Base-by-base conservation (phyloP, 2,329 filamentous ascomycete genomes). In the Whalleya microplaca region DNA sequence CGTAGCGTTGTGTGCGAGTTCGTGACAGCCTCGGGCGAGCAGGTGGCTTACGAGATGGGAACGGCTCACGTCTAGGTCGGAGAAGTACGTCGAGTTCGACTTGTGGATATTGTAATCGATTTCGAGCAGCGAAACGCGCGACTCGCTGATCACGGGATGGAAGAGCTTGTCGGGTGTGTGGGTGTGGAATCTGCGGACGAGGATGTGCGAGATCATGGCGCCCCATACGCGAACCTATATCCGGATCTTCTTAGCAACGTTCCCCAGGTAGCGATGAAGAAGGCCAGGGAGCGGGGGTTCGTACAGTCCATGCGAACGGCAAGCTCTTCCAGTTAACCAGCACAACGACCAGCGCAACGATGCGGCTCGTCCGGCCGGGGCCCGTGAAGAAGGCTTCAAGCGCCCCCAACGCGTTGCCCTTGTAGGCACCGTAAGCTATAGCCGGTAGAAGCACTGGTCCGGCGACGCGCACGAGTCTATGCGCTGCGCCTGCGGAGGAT, bases 91-190 rank as follows among this genome's bases (percentile, higher is more conserved):
- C 65, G 84, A 86, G 77, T 92, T 91, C 59, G 87, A 87, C 72
- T 93, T 92, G 80, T 94, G 90, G 43, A 92, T 70, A 76, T 95
- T 94, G 78, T 92, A 92, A 76, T 96, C 93, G 67, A 88, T 91
- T 75, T 96, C 92, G 64, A 90, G 81, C 51, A 90, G 75, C 1
- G 90, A 84, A 14, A 88, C 84, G 68, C 86, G 84, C 6, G 88
- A 85, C 41, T 80, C 78, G 16, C 87, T 85, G 56, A 90, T 85
- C 49, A 89, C 76, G 46, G 90, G 87, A 47, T 86, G 83, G 77
- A 94, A 95, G 63, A 95, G 83, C 41, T 88, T 84, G 58, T 85
- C 80, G 1, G 86, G 83, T 45, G 78, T 77, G 59, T 83, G 80
- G 20, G 73, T 72, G 56, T 76, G 76, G 53, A 76, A 73, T 45